Evolutionary conservation across 2,329 filamentous ascomycete genomes (phyloP).

Genomic region (Myriosclerotinia scirpicola): DNA sequence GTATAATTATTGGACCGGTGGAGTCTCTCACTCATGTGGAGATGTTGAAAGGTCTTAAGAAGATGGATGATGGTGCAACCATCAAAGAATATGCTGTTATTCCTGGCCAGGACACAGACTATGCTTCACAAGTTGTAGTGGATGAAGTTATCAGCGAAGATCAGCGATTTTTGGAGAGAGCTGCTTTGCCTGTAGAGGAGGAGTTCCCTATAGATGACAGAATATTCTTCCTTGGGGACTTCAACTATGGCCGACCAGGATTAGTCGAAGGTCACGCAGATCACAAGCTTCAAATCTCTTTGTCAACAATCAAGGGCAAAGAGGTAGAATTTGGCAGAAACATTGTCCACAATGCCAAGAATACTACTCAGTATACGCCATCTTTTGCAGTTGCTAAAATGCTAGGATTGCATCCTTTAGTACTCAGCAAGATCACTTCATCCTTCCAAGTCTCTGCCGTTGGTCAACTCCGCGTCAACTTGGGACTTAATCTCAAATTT

Average conservation of each 20-base stretch:
- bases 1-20: slow-evolving; percentile 80
- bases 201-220: slow-evolving; percentile 83
- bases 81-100: slow-evolving; percentile 91
- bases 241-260: slow-evolving; percentile 87
- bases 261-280: slow-evolving; percentile 73
- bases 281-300: slow-evolving; percentile 74
- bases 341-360: slow-evolving; percentile 70
- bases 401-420: slow-evolving; percentile 78
- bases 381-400: slow-evolving; percentile 86
- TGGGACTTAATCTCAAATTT: slow-evolving; percentile 95
- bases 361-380: slow-evolving; percentile 73
- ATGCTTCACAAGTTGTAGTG: slow-evolving; percentile 87
- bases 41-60: slow-evolving; percentile 86
- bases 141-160: slow-evolving; percentile 89
- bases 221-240: slow-evolving; percentile 93
- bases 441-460: slow-evolving; percentile 85
- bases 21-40: slow-evolving; percentile 91
- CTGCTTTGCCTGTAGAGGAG: slow-evolving; percentile 82
- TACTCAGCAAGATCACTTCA: slow-evolving; percentile 93
- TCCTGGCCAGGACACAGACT: slow-evolving; percentile 81
- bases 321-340: slow-evolving; percentile 80
- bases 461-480: slow-evolving; percentile 73
- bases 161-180: slow-evolving; percentile 86
- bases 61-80: slow-evolving; percentile 86
- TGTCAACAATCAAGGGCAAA: slow-evolving; percentile 69